Base-by-base conservation (phyloP, 2,329 filamentous ascomycete species). In the Hypoxylon rubiginosum region DNA sequence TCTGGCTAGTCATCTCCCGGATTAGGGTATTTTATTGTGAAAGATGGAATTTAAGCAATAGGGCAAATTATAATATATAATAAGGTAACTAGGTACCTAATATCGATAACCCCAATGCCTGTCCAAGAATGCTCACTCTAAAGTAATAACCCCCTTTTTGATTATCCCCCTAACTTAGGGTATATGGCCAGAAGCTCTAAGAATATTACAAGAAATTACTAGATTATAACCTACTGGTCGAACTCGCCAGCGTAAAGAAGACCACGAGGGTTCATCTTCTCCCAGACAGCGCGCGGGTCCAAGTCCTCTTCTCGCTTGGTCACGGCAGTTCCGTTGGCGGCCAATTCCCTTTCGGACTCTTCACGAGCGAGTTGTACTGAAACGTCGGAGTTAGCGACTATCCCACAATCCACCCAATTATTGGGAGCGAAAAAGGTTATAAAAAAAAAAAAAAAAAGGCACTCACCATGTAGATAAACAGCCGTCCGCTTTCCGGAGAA, bases 401-500 rank as follows among this genome's bases (percentile, higher is more conserved):
- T 39, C 19, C 9, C 9, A 26, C 32, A 8, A 19, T 13, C 2
- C 15, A 15, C 15, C 21, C 17, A 9, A 30, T 32, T 28, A n/a
- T 36, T 3, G 2, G 15, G 19, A 3, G 26, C 4, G 15, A 24
- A n/a, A n/a, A n/a, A n/a, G n/a, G n/a, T n/a, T n/a, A n/a, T n/a
- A n/a, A n/a, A n/a, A n/a, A n/a, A n/a, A n/a, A n/a, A n/a, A n/a
- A n/a, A 24, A 30, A 13, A 8, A 39, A 26, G 36, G 21, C 46
- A 78, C 85, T 79, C 72, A 88, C 86, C 81, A 68, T 90, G 88
- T 4, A 88, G 63, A 52, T 78, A 87, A 0, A 90, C 86, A 4
- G 85, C 87, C 0, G 86, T 80, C 30, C 82, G 76, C 81, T 90
- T 90, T 2, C 87, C 88, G 11, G 79, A 85, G 71, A 80, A 90